phyloP scores from a whole-genome alignment of 768 basidiomycete species.

The Leccinum barrowsii region DNA sequence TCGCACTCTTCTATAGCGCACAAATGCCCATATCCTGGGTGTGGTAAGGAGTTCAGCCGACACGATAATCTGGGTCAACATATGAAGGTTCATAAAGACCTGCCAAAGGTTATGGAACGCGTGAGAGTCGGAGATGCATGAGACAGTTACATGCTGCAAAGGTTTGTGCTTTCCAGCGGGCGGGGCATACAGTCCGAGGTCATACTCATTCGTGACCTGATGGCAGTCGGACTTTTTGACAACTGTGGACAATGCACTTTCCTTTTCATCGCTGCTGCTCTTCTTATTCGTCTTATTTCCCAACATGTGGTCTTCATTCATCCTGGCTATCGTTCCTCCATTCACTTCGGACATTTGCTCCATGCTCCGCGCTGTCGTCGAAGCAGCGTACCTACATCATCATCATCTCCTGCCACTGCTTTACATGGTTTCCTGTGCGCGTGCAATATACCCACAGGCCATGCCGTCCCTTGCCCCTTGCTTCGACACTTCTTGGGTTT shows the following conservation, averaged over 20 bases:
- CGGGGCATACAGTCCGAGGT: conserved; percentile 20
- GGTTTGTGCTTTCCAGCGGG: conserved; percentile 13
- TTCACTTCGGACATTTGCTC: conserved; percentile 24
- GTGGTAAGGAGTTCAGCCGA: conserved; percentile 80
- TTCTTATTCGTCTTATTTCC: conserved; percentile 25
- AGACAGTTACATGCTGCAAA: conserved; percentile 7
- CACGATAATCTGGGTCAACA: conserved; percentile 90
- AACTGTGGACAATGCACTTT: conserved; percentile 23
- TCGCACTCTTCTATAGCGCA: conserved; percentile 51
- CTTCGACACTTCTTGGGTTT: conserved; percentile 12
- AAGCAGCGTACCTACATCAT: conserved; percentile 11
- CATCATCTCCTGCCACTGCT: conserved; percentile 7
- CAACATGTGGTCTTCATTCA: conserved; percentile 23
- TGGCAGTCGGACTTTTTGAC: conserved; percentile 27
- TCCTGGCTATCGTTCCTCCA: conserved; percentile 19
- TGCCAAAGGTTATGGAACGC: conserved; percentile 28
- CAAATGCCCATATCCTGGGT: conserved; percentile 74
- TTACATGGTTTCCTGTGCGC: conserved; percentile 11
- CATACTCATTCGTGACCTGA: conserved; percentile 18
- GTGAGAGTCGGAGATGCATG: conserved; percentile 21
- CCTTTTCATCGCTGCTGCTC: conserved; percentile 16
- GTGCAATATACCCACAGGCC: conserved; percentile 22
- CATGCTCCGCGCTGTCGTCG: conserved; percentile 16
- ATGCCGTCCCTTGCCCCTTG: conserved; percentile 14
- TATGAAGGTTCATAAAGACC: conserved; percentile 69